Evolutionary conservation across 2,329 filamentous ascomycete genomes (phyloP).

Genomic region (Penicillium nordicum): DNA sequence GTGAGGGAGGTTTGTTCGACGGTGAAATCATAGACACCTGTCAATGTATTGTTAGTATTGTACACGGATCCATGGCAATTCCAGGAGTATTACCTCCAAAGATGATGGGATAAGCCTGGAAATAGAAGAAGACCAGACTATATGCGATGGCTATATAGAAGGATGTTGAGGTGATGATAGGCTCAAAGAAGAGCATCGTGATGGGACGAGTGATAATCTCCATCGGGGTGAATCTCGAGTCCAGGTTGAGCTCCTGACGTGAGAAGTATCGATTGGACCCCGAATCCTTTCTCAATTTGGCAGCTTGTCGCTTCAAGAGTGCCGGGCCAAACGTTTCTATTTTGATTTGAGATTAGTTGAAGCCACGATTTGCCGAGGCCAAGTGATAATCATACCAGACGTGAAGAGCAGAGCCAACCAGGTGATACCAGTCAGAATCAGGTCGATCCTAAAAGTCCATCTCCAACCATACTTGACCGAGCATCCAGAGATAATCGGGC

Average conservation of each 20-base stretch:
- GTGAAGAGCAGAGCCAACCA: constrained; percentile 60
- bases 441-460: constrained; percentile 55
- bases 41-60: not conserved
- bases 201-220: constrained; percentile 70
- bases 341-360: not conserved
- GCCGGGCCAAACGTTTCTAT: constrained; percentile 60
- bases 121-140: constrained; percentile 68
- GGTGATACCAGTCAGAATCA: constrained; percentile 61
- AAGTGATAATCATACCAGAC: constrained; percentile 37
- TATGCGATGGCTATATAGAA: constrained; percentile 70
- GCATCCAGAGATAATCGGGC: constrained; percentile 47
- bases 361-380: accelerated
- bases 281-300: constrained; percentile 54
- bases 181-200: constrained; percentile 68
- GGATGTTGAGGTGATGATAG: constrained; percentile 68
- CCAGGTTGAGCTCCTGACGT: constrained; percentile 51
- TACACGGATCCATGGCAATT: not conserved
- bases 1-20: constrained; percentile 63
- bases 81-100: constrained; percentile 48
- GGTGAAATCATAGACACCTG: constrained; percentile 59
- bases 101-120: constrained; percentile 70
- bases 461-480: constrained; percentile 42
- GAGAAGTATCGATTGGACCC: constrained; percentile 52
- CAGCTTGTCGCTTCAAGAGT: constrained; percentile 56
- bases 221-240: constrained; percentile 57